Evolutionary conservation across 2,329 filamentous ascomycete species (phyloP).

Genomic region (Ceratocystis variospora): DNA sequence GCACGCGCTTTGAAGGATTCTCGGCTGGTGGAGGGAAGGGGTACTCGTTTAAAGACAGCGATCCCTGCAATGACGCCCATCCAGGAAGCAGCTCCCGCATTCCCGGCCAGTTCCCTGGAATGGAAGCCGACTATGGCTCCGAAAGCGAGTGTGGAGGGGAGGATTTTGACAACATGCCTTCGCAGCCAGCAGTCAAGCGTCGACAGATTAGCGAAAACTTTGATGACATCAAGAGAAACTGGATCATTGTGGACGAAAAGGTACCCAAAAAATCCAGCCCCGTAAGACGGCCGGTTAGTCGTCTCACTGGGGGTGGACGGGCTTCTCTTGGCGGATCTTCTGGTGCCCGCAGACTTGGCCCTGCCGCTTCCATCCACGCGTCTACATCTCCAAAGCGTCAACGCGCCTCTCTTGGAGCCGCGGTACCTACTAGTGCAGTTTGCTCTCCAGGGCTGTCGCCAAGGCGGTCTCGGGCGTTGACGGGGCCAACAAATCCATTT

Average conservation of each 20-base stretch:
- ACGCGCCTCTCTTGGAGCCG: not conserved
- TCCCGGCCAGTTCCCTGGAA: slow-evolving; percentile 18
- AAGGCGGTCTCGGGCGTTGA: not conserved
- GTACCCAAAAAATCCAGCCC: not conserved
- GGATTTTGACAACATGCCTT: slow-evolving; percentile 30
- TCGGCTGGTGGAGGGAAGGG: slow-evolving; percentile 68
- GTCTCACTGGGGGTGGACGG: not conserved
- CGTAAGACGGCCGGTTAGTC: not conserved
- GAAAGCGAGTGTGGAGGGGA: slow-evolving; percentile 19
- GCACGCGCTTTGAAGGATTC: slow-evolving; percentile 60
- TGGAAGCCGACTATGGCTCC: slow-evolving; percentile 20
- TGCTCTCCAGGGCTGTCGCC: not conserved
- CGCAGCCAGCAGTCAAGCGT: slow-evolving; percentile 37
- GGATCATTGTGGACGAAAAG: slow-evolving; percentile 50
- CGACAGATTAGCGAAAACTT: slow-evolving; percentile 36
- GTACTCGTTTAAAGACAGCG: slow-evolving; percentile 41
- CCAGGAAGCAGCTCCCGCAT: slow-evolving; percentile 19
- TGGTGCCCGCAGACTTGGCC: slow-evolving; percentile 14
- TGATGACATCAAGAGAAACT: slow-evolving; percentile 50
- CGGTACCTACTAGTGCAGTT: not conserved
- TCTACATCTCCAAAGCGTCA: not conserved
- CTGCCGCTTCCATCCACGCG: slow-evolving; percentile 21
- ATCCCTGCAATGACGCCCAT: slow-evolving; percentile 13
- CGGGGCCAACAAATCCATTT: not conserved
- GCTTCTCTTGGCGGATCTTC: not conserved